phyloP scores from a whole-genome alignment of 2,329 filamentous ascomycete species.

The Colletotrichum incanum region DNA sequence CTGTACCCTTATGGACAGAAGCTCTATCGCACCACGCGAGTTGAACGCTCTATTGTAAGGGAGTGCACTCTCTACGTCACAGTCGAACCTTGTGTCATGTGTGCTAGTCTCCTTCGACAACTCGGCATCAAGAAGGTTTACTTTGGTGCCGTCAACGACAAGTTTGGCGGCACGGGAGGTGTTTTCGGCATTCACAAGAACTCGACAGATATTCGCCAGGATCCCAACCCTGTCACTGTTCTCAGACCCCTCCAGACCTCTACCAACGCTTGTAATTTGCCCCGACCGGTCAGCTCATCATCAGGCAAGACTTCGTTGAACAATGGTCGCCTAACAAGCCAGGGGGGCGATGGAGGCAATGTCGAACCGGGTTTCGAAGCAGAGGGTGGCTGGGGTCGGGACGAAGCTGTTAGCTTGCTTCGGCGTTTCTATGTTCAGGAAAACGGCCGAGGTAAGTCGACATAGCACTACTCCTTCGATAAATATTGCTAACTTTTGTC shows the following conservation, averaged over 20 bases:
- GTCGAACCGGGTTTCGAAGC: constrained; percentile 86
- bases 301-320: constrained; percentile 16
- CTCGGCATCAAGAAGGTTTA: constrained; percentile 91
- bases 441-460: constrained; percentile 85
- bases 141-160: constrained; percentile 95
- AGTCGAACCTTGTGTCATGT: constrained; percentile 99
- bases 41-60: constrained; percentile 78
- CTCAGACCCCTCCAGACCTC: constrained; percentile 20
- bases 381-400: constrained; percentile 88
- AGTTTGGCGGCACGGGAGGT: constrained; percentile 95
- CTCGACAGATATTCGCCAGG: constrained; percentile 51
- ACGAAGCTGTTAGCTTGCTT: constrained; percentile 93
- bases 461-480: constrained; percentile 27
- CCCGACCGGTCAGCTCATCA: constrained; percentile 22
- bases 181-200: constrained; percentile 88
- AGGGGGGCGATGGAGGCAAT: constrained; percentile 72
- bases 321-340: constrained; percentile 42
- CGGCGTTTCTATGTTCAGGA: constrained; percentile 98
- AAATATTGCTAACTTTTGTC: constrained; percentile 40
- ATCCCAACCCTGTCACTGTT: constrained; percentile 7
- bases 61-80: constrained; percentile 92
- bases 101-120: constrained; percentile 91
- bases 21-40: constrained; percentile 67
- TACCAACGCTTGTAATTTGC: constrained; percentile 16
- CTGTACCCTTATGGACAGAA: constrained; percentile 76